Evolutionary conservation across 345 rosid genomes (phyloP).

Genomic region (Eucalyptus pumila): DNA sequence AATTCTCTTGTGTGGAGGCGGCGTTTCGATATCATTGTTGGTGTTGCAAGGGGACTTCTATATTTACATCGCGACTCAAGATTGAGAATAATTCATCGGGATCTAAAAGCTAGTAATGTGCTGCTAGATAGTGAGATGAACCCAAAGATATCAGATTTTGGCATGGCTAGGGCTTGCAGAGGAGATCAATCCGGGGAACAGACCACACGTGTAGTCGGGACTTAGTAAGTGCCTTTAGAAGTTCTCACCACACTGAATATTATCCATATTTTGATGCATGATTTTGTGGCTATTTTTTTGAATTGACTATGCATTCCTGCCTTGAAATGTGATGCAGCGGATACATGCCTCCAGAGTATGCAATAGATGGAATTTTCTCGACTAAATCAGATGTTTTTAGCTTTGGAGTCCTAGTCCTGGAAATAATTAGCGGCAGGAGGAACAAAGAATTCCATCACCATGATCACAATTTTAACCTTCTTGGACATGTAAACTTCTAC

Average conservation of each 20-base stretch:
- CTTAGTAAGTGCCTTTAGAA: constrained; percentile 3
- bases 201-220: constrained; percentile 9
- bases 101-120: constrained; percentile 14
- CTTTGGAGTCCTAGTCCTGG: background rate
- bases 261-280: background rate
- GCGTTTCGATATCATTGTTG: constrained; percentile 2
- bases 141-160: constrained; percentile 22
- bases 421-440: background rate
- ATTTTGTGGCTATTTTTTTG: background rate
- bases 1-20: background rate
- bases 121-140: constrained; percentile 14
- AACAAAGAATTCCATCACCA: background rate
- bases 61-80: constrained; percentile 21
- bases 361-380: background rate
- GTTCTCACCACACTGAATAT: background rate
- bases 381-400: background rate
- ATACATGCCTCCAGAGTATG: background rate
- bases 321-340: background rate
- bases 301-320: background rate
- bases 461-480: background rate
- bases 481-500: background rate
- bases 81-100: constrained; percentile 14
- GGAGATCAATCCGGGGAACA: background rate
- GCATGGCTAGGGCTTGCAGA: constrained; percentile 13
- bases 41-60: constrained; percentile 19